Evolutionary conservation across 2,329 filamentous ascomycete species (phyloP), one percentile per base, ranked within the genome.

Genomic region (Gnomoniopsis smithogilvyi): DNA sequence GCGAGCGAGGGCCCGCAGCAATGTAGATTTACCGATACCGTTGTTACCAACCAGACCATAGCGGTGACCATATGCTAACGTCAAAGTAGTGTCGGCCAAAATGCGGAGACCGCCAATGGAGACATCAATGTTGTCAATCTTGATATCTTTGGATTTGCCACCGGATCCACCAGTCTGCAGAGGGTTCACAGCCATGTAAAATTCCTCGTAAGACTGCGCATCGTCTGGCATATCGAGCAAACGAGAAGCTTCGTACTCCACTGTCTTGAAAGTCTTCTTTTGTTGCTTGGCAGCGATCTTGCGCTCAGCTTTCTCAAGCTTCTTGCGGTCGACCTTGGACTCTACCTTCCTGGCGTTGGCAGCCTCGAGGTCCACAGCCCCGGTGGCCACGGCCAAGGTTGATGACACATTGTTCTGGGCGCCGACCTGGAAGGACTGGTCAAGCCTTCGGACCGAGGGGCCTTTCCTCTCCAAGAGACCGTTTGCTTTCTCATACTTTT

Each of bases 101-200:
- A 99, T 99, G 61, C 95, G 88, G 69, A 86, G 82, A 58, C 94
- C 94, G 63, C 91, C 87, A 69, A 99, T 97, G 47, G 92, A 90
- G 56, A 99, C 90, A 74, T 99, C 95, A 70, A 96, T 92, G 67
- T 91, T 92, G 75, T 99, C 95, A 66, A 99, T 80, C 79, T 98
- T 99, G 81, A 99, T 93, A 72, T 99, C 95, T 81, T 99, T 99
- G 75, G 93, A 96, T 87, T 98, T 99, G 66, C 86, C 84, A 34
- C 87, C 83, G 61, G 87, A 74, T 58, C 84, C 74, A 56, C 92
- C 94, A 62, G 98, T 70, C 72, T 98, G 94, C 63, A 99, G 83
- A 62, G 95, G 95, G 74, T 99, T 99, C 79, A 99, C 95, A 56
- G 92, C 89, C 95, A 99, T 98, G 84, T 96, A 99, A 78, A 99